These are phyloP conservation scores for Mycena capillaripes DNA, from an alignment of 768 basidiomycete genomes.

Conservation along the genomic window DNA sequence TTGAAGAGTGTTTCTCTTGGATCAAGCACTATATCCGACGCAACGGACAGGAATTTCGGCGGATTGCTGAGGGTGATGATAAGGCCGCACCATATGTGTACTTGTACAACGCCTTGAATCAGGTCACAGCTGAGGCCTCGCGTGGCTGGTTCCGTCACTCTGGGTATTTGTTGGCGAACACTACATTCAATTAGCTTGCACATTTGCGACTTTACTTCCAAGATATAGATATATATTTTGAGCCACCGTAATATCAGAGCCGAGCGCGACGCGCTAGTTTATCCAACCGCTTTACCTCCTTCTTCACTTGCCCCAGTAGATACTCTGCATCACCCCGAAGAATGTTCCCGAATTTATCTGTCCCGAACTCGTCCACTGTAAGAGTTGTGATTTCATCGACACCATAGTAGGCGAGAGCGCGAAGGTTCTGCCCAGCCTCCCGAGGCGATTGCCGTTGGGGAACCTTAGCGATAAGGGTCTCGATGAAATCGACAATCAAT, in stretches of 20 bases:
- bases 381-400: slow-evolving; percentile 5
- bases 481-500: slow-evolving; percentile 18
- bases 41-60: too few species aligned
- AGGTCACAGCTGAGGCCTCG: too few species aligned
- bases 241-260: neutral
- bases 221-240: slow-evolving; percentile 5
- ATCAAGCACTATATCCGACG: neutral
- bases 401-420: slow-evolving; percentile 1
- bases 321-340: slow-evolving; percentile 19
- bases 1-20: neutral
- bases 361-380: neutral
- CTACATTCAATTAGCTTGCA: slow-evolving; percentile 10
- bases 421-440: slow-evolving; percentile 1
- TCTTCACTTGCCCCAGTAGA: slow-evolving; percentile 15
- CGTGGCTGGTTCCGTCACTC: too few species aligned
- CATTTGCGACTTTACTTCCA: slow-evolving; percentile 19
- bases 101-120: too few species aligned
- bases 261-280: neutral
- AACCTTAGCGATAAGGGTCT: slow-evolving; percentile 2
- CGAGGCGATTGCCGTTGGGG: slow-evolving; percentile 6
- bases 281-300: slow-evolving; percentile 19
- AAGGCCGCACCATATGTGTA: too few species aligned
- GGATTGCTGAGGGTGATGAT: too few species aligned
- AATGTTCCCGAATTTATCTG: slow-evolving; percentile 8
- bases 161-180: slow-evolving; percentile 4